Base-by-base conservation (phyloP, 192 early-diverging fungal genomes). In the Lobulomyces angularis region DNA sequence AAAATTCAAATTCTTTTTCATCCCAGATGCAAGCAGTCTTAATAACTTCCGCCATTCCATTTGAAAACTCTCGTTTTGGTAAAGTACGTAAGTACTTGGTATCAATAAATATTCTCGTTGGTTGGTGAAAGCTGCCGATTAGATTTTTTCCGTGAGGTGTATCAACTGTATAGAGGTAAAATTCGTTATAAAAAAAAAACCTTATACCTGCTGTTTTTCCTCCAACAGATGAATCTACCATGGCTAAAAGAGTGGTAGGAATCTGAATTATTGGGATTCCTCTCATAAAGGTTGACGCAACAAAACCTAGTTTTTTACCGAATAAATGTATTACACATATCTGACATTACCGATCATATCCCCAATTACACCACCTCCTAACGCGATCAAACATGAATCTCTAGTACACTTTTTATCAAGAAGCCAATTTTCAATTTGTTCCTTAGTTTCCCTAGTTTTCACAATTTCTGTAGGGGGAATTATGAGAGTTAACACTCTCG, bases 281-380 rank as follows among this genome's bases (percentile, higher is more conserved):
- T 32, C 91, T 80, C 91, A 98, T 98, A 52, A 92, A 98, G 2
- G 90, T 98, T 4, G 94, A 83, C 7, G 94, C 91, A n/a, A 93
- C 86, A 62, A 79, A 98, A 1, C 71, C 71, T 74, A 40, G 1
- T 38, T 35, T 46, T 48, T 8, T 16, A 16, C 8, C 37, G 37
- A 16, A 39, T 16, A 28, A 9, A 25, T 8, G 37, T 16, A 8
- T 18, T 27, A 27, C 40, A 19, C 22, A 21, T 12, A 9, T 26
- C 20, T 11, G n/a, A 12, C 25, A 17, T 5, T 47, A 36, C 93
- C 93, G 16, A 83, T 76, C 40, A 98, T 59, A 60, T 98, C 94
- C 35, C 94, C 91, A 54, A 98, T 88, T 0, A 97, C 93, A 3
- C 93, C 93, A 29, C 91, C 94, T 45, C 94, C 94, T 32, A 98